These are phyloP conservation scores for Paradendryphiella salina DNA, from an alignment of 2,329 filamentous ascomycete genomes.

Conservation along the genomic window DNA sequence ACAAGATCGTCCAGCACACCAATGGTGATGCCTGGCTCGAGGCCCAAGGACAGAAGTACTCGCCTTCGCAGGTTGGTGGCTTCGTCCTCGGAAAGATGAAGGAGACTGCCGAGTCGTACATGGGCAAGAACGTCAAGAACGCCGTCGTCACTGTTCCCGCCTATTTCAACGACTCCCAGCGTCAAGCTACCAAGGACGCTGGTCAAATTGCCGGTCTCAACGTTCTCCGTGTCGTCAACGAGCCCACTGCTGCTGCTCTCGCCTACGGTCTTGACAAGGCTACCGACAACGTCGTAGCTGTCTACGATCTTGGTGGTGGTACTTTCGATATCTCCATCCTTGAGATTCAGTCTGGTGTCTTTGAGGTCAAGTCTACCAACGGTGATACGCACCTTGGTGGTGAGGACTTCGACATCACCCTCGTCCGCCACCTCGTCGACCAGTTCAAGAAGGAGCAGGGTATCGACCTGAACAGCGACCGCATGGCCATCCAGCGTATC, in stretches of 20 bases:
- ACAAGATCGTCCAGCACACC: constrained; percentile 96
- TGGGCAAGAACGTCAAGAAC: constrained; percentile 89
- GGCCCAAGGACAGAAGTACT: constrained; percentile 92
- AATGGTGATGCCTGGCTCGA: constrained; percentile 97
- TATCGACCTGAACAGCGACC: constrained; percentile 86
- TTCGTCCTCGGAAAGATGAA: constrained; percentile 99
- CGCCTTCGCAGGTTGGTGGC: constrained; percentile 95
- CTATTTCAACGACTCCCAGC: constrained; percentile 98
- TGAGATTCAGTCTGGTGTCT: constrained; percentile 96
- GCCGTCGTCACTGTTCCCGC: constrained; percentile 95
- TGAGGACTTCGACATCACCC: constrained; percentile 95
- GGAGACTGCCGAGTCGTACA: constrained; percentile 93
- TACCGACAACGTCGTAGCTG: constrained; percentile 83
- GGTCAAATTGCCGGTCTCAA: constrained; percentile 95
- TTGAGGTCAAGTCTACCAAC: constrained; percentile 99
- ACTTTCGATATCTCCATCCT: constrained; percentile 99
- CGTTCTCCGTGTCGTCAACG: constrained; percentile 96
- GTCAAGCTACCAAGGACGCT: constrained; percentile 97
- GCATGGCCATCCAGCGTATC: constrained; percentile 99
- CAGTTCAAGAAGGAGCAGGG: constrained; percentile 96
- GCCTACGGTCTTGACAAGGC: constrained; percentile 97
- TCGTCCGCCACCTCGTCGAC: constrained; percentile 90
- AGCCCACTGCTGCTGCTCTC: constrained; percentile 93
- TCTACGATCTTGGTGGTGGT: constrained; percentile 98
- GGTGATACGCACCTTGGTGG: constrained; percentile 98